These are phyloP conservation scores for Teunomyces tritomae DNA, from an alignment of 805 yeast species.

Conservation along the genomic window DNA sequence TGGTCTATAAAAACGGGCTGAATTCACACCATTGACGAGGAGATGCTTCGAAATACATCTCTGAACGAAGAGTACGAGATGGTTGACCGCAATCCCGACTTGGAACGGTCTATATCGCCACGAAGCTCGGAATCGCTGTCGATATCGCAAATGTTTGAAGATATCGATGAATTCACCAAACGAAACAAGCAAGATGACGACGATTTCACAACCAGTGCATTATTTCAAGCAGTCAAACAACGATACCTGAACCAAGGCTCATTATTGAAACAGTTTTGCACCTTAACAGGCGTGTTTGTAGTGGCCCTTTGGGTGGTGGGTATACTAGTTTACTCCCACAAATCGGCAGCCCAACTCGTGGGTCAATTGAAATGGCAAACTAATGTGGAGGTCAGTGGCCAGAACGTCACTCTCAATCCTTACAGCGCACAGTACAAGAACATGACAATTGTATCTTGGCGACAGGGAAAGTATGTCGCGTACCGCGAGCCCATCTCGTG, in stretches of 20 bases:
- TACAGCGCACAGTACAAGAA: conserved; percentile 27
- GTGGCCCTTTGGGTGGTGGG: conserved; percentile 26
- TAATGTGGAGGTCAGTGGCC: conserved; percentile 20
- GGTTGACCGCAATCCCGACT: conserved; percentile 12
- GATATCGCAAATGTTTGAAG: conserved; percentile 29
- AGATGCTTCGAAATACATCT: conserved; percentile 3
- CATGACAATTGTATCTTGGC: conserved; percentile 23
- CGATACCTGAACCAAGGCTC: conserved; percentile 13
- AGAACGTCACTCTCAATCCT: conserved; percentile 30
- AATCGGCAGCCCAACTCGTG: conserved; percentile 15
- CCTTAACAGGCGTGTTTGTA: conserved; percentile 2
- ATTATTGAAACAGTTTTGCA: conserved; percentile 3
- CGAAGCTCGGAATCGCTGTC: conserved; percentile 2
- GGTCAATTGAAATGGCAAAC: conserved; percentile 22
- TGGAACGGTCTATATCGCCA: conserved; percentile 1
- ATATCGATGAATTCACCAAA: conserved; percentile 19
- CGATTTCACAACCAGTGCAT: conserved; percentile 20
- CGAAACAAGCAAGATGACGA: conserved; percentile 11
- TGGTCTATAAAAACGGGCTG: not conserved
- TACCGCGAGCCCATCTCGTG: conserved; percentile 20
- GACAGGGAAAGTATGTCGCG: conserved; percentile 23
- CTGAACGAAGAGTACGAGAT: conserved; percentile 18
- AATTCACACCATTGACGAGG: not conserved
- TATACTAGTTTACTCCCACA: conserved; percentile 25
- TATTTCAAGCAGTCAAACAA: conserved; percentile 20